Percentiles rank a stretch among this genome's conserved stretches.
Conservation (phyloP, 1,139 yeast genomes). For the Eremothecium cymbalariae region DNA sequence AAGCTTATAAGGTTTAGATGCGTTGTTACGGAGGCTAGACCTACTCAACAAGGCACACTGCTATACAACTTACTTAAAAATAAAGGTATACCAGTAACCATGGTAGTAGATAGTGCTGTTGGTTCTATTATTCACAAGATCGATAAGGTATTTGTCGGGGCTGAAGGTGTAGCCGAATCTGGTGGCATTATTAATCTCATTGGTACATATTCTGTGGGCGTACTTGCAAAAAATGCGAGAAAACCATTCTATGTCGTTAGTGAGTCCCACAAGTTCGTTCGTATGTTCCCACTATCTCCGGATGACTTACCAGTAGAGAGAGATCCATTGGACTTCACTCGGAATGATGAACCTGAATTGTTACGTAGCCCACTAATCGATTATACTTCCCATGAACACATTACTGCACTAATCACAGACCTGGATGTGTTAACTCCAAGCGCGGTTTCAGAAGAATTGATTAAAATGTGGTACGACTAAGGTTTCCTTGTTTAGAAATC, state of each 20-base stretch:
- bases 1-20: constrained; percentile 79
- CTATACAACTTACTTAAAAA: constrained; percentile 65
- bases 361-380: constrained; percentile 55
- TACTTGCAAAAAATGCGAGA: constrained; percentile 80
- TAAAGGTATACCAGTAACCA: constrained; percentile 83
- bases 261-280: constrained; percentile 91
- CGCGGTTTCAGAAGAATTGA: constrained; percentile 94
- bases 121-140: constrained; percentile 88
- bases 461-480: constrained; percentile 94
- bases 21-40: constrained; percentile 87
- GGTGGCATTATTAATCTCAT: constrained; percentile 97
- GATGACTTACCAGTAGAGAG: constrained; percentile 73
- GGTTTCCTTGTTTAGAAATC: neutral
- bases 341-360: constrained; percentile 31
- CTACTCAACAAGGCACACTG: constrained; percentile 68
- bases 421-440: constrained; percentile 94
- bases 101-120: constrained; percentile 88
- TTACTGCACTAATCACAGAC: constrained; percentile 93
- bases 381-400: constrained; percentile 91
- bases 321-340: constrained; percentile 38
- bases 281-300: constrained; percentile 90
- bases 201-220: constrained; percentile 93
- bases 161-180: constrained; percentile 97
- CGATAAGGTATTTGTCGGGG: constrained; percentile 92
- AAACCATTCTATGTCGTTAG: constrained; percentile 93